phyloP scores from a whole-genome alignment of 225 moss, liverwort and hornwort species.

The Rhytidiadelphus loreus region DNA sequence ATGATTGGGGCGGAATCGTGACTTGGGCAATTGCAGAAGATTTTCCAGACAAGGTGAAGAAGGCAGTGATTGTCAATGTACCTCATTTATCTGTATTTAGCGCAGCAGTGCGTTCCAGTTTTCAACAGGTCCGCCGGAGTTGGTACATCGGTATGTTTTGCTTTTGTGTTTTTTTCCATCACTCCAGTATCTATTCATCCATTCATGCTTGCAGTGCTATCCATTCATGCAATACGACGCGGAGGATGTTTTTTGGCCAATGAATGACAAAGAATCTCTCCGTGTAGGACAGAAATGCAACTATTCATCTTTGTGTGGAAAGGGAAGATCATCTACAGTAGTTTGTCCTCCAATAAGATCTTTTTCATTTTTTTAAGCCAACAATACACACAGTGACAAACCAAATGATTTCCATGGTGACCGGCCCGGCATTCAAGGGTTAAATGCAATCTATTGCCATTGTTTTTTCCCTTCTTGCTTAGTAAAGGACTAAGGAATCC shows the following conservation, averaged over 20 bases:
- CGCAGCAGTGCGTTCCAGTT: constrained; percentile 16
- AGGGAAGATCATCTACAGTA: too few relatives aligned
- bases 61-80: constrained; percentile 34
- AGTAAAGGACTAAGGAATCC: too few relatives aligned
- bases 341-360: too few relatives aligned
- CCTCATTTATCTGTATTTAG: constrained; percentile 30
- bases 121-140: constrained; percentile 38
- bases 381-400: too few relatives aligned
- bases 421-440: too few relatives aligned
- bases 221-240: background rate
- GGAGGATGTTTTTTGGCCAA: too few relatives aligned
- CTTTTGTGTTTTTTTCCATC: background rate
- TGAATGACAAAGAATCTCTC: too few relatives aligned
- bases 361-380: too few relatives aligned
- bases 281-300: too few relatives aligned
- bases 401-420: too few relatives aligned
- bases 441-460: background rate
- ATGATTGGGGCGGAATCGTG: constrained; percentile 68
- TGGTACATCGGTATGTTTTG: constrained; percentile 50
- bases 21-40: constrained; percentile 74
- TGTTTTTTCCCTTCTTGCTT: background rate
- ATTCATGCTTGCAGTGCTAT: background rate
- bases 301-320: too few relatives aligned
- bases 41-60: constrained; percentile 60
- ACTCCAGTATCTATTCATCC: too few relatives aligned